These are phyloP conservation scores for Cutaneotrichosporon sp. DNA, from an alignment of 1,284 basidiomycete genomes.

Conservation along the genomic window DNA sequence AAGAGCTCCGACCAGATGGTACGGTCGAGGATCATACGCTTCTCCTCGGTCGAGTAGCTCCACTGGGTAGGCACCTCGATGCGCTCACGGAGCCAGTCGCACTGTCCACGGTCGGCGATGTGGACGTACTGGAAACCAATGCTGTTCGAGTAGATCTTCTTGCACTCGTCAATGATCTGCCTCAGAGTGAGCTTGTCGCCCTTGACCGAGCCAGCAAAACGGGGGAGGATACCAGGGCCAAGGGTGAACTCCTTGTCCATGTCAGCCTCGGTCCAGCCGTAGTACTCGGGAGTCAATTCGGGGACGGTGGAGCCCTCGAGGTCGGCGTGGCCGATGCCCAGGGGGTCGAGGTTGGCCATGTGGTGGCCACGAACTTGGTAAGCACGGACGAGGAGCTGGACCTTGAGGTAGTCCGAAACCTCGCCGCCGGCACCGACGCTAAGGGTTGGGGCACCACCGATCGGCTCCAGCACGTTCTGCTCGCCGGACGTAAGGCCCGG, in stretches of 20 bases:
- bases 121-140: constrained; percentile 97
- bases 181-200: constrained; percentile 83
- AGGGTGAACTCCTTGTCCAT: constrained; percentile 91
- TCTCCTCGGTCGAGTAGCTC: constrained; percentile 97
- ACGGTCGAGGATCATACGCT: constrained; percentile 97
- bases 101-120: constrained; percentile 97
- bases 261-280: constrained; percentile 91
- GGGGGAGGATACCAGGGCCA: constrained; percentile 91
- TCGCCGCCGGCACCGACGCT: constrained; percentile 61
- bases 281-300: constrained; percentile 85
- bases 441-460: constrained; percentile 77
- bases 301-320: constrained; percentile 69
- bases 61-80: constrained; percentile 96
- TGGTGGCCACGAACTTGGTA: constrained; percentile 99
- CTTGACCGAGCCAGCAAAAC: constrained; percentile 61
- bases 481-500: constrained; percentile 57
- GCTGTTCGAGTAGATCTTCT: constrained; percentile 88
- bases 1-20: constrained; percentile 99
- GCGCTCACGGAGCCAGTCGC: constrained; percentile 98
- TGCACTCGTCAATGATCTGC: constrained; percentile 87
- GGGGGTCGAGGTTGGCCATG: constrained; percentile 89
- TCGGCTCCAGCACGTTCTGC: constrained; percentile 57
- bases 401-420: constrained; percentile 91
- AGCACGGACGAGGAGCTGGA: constrained; percentile 92
- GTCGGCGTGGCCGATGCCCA: constrained; percentile 87